These are phyloP conservation scores for Venturia nashicola DNA, from an alignment of 2,329 filamentous ascomycete genomes.

Conservation along the genomic window DNA sequence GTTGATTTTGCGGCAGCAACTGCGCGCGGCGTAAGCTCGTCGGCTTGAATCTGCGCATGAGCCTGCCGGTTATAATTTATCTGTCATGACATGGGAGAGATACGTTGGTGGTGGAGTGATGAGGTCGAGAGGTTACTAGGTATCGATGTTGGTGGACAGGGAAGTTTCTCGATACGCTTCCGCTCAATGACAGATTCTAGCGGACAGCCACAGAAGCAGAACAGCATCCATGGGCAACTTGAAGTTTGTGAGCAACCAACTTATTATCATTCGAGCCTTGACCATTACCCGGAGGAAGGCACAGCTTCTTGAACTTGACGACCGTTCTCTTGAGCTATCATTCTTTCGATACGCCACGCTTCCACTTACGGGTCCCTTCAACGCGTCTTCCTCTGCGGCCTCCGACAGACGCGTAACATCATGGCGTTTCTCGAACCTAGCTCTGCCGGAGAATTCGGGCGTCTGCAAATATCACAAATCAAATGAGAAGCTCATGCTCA, in stretches of 20 bases:
- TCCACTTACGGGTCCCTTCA: neutral
- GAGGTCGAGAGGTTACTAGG: neutral
- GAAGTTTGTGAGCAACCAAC: too few relatives aligned
- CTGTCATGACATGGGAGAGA: neutral
- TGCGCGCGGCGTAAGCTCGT: constrained; percentile 2
- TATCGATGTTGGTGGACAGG: neutral
- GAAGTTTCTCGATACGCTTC: neutral
- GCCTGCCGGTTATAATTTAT: constrained; percentile 2
- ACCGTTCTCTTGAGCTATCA: too few relatives aligned
- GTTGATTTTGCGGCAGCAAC: neutral
- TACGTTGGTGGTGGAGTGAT: neutral
- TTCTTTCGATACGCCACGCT: neutral
- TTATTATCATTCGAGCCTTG: too few relatives aligned
- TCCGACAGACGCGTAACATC: neutral
- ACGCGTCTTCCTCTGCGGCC: neutral
- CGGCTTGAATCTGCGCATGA: constrained; percentile 9
- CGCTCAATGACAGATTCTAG: neutral
- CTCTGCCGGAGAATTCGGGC: neutral
- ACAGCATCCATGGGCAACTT: neutral
- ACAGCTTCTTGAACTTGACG: too few relatives aligned
- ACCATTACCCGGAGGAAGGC: too few relatives aligned
- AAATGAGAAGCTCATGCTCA: neutral
- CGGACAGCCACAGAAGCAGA: neutral
- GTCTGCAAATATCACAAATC: neutral
- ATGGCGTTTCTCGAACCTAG: neutral